Evolutionary conservation across 2,329 filamentous ascomycete species (phyloP), one percentile per base, ranked within the genome.

Genomic region (Alternaria incomplexa): DNA sequence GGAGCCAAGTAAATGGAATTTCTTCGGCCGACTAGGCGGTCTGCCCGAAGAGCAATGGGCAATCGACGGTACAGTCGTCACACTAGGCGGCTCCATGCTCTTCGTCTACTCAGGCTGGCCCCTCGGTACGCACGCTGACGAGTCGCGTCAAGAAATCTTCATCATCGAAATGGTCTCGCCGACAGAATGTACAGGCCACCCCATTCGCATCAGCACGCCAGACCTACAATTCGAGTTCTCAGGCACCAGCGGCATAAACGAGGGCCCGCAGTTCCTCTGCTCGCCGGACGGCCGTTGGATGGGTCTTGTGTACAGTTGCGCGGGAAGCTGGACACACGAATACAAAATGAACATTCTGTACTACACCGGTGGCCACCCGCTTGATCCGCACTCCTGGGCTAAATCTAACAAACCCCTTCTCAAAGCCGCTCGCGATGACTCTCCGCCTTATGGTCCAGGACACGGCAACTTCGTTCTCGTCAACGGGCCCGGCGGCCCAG

Each of bases 31-130:
- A 2, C 74, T 84, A 13, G 68, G 62, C 10, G 81, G 81, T 12
- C 74, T 84, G 58, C 80, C 80, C 11, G 68, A 78, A 23, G 68
- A 79, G 12, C 82, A 84, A 68, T 84, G 83, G 83, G 80, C 81
- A 15, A 84, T 84, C 48, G 83, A 84, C 63, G 82, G 82, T 22
- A 84, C 82, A 0, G 79, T 84, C 12, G 77, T 83, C 52, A 72
- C 77, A 10, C 71, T 84, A 3, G 65, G 79, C 28, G 73, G 73
- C 7, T 64, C 65, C 25, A 70, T 82, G 58, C 82, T 80, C 66
- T 83, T 83, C 58, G 77, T 81, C 13, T 84, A 84, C 65, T 83
- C 81, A 0, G 83, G 82, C 54, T 84, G 83, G 83, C 82, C 83
- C 3, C 68, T 79, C 4, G 74, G 76, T 17, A 75, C 76, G 4